phyloP scores from a whole-genome alignment of 1,284 basidiomycete species.

The Rhodofomes roseus region DNA sequence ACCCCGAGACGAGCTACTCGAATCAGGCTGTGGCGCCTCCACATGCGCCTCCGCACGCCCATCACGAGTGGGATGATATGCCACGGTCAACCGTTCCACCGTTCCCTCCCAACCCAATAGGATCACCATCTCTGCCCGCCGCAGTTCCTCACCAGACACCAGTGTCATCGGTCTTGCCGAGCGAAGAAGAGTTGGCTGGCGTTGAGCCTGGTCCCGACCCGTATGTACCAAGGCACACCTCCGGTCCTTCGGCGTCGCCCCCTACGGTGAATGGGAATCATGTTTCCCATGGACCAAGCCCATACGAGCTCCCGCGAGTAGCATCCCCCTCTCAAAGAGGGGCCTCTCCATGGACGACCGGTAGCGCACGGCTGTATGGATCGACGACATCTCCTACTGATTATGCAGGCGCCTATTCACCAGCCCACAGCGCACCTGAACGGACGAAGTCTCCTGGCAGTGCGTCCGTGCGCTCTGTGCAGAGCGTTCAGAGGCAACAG shows the following conservation, averaged over 20 bases:
- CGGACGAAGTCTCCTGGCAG: conserved; percentile 22
- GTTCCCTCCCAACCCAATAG: background rate
- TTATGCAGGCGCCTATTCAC: background rate
- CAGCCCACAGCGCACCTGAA: conserved; percentile 15
- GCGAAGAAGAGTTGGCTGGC: background rate
- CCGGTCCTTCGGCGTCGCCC: background rate
- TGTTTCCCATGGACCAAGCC: background rate
- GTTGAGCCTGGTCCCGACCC: background rate
- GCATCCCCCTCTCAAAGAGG: background rate
- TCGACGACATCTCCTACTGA: background rate
- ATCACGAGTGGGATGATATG: background rate
- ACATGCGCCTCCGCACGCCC: background rate
- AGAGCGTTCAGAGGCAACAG: conserved; percentile 9
- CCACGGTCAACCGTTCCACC: background rate
- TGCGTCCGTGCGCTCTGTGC: conserved; percentile 20
- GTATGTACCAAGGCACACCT: background rate
- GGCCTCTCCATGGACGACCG: background rate
- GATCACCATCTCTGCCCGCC: background rate
- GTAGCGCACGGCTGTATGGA: background rate
- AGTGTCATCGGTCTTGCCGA: background rate
- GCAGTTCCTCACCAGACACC: background rate
- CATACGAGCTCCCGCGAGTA: background rate
- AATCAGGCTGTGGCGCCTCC: background rate
- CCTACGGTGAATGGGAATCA: no score
- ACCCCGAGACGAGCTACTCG: background rate